Evolutionary conservation across 805 yeast genomes (phyloP), one percentile per base, ranked within the genome.

Genomic region (Myxozyma lipomycoides): DNA sequence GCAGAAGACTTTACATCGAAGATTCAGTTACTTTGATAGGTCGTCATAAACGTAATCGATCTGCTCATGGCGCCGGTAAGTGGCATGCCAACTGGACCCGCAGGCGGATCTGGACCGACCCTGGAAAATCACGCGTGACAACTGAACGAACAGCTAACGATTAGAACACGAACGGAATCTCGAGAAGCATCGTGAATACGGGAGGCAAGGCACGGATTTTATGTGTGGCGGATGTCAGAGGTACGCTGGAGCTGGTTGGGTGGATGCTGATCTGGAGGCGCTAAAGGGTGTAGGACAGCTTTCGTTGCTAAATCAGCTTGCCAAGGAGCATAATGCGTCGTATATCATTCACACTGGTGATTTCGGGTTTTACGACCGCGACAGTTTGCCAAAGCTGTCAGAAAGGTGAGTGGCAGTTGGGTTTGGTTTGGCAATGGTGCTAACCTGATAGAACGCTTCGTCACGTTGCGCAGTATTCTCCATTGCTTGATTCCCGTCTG

Each of bases 261-360:
- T n/a, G n/a, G n/a, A n/a, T n/a, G n/a, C n/a, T n/a, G n/a, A n/a
- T n/a, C n/a, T n/a, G n/a, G n/a, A n/a, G n/a, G n/a, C n/a, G n/a
- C 12, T 28, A 37, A 37, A 9, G n/a, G 19, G n/a, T 18, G 18
- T 19, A 61, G 64, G 81, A 6, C 73, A 78, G 48, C 64, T 82
- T 22, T 67, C 78, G 1, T 64, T 69, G 10, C 61, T 81, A 51
- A 81, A 82, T 62, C 66, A 62, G 26, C 70, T 82, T 28, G 84
- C 82, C 0, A 54, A 51, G 4, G 62, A 67, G 42, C 71, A 76
- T 55, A 51, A 66, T 1, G 85, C 84, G 2, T 73, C 75, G 37
- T 59, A 77, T 21, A 74, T 84, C 24, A 71, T 84, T 12, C 89
- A 84, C 62, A 81, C 87, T 3, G 90, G 91, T n/a, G 82, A 81